Evolutionary conservation across 129 eudicot genomes (phyloP).

Genomic region (Lonicera japonica): DNA sequence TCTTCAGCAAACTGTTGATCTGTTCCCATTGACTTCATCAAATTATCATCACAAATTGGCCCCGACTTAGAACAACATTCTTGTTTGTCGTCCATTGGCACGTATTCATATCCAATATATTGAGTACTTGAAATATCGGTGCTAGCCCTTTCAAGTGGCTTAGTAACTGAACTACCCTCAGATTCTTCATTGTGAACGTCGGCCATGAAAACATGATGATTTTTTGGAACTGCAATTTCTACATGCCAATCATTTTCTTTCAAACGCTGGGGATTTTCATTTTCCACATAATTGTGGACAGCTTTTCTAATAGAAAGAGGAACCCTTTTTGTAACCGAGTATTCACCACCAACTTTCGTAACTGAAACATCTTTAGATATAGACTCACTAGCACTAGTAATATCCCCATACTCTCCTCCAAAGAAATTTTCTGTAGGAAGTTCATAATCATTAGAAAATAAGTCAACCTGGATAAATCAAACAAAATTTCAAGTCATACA

Average conservation of each 20-base stretch:
- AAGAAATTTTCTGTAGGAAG: constrained; percentile 38
- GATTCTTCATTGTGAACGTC: constrained; percentile 69
- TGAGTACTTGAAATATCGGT: constrained; percentile 49
- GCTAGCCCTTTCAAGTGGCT: constrained; percentile 47
- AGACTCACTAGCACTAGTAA: constrained; percentile 46
- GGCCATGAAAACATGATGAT: constrained; percentile 26
- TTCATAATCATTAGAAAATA: background rate
- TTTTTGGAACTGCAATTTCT: constrained; percentile 73
- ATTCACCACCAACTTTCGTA: constrained; percentile 25
- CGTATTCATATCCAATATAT: constrained; percentile 52
- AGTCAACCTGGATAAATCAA: too few species aligned
- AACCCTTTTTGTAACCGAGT: constrained; percentile 42
- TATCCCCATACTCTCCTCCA: constrained; percentile 57
- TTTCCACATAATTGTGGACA: constrained; percentile 38
- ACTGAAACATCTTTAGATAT: constrained; percentile 22
- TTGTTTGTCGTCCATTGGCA: constrained; percentile 70
- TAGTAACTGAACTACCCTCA: constrained; percentile 66
- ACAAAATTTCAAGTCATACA: too few species aligned
- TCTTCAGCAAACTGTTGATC: constrained; percentile 35
- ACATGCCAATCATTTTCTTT: constrained; percentile 66
- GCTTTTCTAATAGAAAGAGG: constrained; percentile 53
- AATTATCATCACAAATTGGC: constrained; percentile 26
- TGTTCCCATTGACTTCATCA: constrained; percentile 31
- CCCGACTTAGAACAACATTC: constrained; percentile 62
- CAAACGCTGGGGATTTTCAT: constrained; percentile 37